Conservation (phyloP, 2,329 filamentous ascomycete species). For the Aspergillus sp. region DNA sequence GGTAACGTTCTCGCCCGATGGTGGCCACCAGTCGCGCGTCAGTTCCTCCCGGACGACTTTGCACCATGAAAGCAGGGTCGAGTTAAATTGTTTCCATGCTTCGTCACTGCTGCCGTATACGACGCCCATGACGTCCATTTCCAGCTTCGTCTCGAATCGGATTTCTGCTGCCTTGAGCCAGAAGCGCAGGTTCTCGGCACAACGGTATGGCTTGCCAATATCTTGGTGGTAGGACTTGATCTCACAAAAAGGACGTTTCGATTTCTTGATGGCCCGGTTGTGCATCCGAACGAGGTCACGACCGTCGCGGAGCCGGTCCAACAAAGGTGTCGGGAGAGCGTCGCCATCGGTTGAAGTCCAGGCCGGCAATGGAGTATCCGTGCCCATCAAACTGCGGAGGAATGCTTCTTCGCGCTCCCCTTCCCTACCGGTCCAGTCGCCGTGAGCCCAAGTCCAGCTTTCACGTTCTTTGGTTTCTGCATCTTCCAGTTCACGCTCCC, state of each 20-base stretch:
- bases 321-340: conserved; percentile 56
- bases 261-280: conserved; percentile 80
- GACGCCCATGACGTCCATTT: conserved; percentile 77
- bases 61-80: conserved; percentile 77
- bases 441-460: conserved; percentile 71
- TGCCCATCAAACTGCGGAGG: conserved; percentile 63
- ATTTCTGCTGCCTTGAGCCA: conserved; percentile 96
- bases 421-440: conserved; percentile 70
- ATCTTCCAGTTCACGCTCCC: conserved; percentile 71
- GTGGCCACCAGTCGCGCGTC: conserved; percentile 56
- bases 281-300: conserved; percentile 77
- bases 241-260: conserved; percentile 76
- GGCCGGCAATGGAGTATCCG: conserved; percentile 53
- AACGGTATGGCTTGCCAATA: conserved; percentile 87
- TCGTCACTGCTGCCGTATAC: conserved; percentile 64
- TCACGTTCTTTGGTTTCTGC: conserved; percentile 65
- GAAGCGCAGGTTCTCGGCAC: conserved; percentile 86
- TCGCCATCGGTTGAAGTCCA: conserved; percentile 56
- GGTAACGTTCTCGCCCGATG: neutral
- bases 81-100: conserved; percentile 75
- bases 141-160: conserved; percentile 79
- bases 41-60: conserved; percentile 76
- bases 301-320: conserved; percentile 68
- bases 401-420: conserved; percentile 76
- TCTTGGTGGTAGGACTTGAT: conserved; percentile 89